Evolutionary conservation across 1,139 yeast species (phyloP).

Genomic region (Kurtzmaniella quercitrusa): DNA sequence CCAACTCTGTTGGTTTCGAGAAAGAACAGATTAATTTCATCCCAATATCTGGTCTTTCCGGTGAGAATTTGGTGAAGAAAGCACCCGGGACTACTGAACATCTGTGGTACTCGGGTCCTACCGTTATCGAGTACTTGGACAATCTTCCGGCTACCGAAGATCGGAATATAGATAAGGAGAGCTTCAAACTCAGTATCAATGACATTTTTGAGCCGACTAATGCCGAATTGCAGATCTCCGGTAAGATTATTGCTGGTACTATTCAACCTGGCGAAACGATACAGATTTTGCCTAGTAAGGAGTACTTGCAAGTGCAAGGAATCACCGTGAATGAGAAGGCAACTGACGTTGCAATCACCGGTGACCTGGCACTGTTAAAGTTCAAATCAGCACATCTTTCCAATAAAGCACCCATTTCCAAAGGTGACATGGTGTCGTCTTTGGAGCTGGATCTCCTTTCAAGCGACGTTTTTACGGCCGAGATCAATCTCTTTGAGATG

Average conservation of each 20-base stretch:
- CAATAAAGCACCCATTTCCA: constrained; percentile 41
- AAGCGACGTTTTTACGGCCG: constrained; percentile 48
- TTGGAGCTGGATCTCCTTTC: constrained; percentile 40
- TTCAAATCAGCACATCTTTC: constrained; percentile 43
- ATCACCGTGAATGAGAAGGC: constrained; percentile 22
- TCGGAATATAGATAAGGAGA: constrained; percentile 16
- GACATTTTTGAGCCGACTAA: constrained; percentile 38
- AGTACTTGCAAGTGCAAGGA: constrained; percentile 29
- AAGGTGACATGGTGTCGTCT: constrained; percentile 71
- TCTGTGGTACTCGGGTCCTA: constrained; percentile 64
- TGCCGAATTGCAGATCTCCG: constrained; percentile 51
- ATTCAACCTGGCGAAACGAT: constrained; percentile 76
- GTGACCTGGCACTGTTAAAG: constrained; percentile 63
- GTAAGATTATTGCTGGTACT: constrained; percentile 72
- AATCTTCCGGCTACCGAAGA: constrained; percentile 17
- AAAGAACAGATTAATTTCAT: constrained; percentile 53
- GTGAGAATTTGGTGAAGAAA: constrained; percentile 62
- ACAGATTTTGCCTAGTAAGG: constrained; percentile 50
- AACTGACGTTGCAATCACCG: constrained; percentile 52
- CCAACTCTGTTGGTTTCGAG: constrained; percentile 55
- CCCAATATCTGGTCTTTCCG: constrained; percentile 84
- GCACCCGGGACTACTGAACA: constrained; percentile 27
- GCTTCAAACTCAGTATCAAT: constrained; percentile 47
- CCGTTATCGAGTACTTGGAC: constrained; percentile 59
- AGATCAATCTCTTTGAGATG: constrained; percentile 65